phyloP scores from a whole-genome alignment of 176 grass and related monocot species.

The Aegilops umbellulata region DNA sequence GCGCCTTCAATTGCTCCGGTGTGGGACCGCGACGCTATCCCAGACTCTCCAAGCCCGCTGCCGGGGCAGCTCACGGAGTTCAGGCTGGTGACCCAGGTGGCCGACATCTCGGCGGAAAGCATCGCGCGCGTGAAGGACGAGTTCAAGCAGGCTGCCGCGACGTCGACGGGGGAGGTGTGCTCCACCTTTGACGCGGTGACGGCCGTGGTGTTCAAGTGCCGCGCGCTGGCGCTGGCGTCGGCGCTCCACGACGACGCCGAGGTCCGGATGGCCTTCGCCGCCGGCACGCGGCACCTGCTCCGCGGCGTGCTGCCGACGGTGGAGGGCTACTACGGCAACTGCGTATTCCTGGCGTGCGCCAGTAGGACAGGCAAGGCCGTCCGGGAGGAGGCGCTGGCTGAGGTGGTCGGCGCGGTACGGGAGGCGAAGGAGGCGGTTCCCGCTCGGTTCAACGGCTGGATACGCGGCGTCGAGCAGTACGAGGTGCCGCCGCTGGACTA shows the following conservation, averaged over 20 bases:
- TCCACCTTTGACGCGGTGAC: constrained; percentile 79
- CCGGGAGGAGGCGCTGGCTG: constrained; percentile 34
- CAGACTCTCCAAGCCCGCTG: constrained; percentile 31
- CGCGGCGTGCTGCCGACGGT: constrained; percentile 47
- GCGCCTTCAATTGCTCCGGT: constrained; percentile 46
- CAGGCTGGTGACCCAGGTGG: constrained; percentile 58
- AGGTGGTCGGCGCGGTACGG: constrained; percentile 55
- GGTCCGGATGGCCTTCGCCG: constrained; percentile 65
- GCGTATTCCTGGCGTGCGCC: constrained; percentile 56
- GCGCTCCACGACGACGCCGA: constrained; percentile 37
- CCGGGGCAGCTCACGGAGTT: constrained; percentile 44
- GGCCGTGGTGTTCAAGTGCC: constrained; percentile 46
- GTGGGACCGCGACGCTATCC: constrained; percentile 61
- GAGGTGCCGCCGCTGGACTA: constrained; percentile 69
- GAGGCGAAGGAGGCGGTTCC: constrained; percentile 60
- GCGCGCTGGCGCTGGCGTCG: not conserved
- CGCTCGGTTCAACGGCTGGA: constrained; percentile 56
- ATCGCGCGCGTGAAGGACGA: constrained; percentile 55
- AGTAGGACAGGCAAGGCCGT: constrained; percentile 11
- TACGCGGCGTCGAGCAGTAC: constrained; percentile 57
- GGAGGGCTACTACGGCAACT: constrained; percentile 28
- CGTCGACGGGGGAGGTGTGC: constrained; percentile 42
- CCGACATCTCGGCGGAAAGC: constrained; percentile 52
- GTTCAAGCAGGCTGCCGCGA: not conserved
- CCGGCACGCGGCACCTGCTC: constrained; percentile 73